Percentiles rank a stretch among this genome's conserved stretches.
Conservation (phyloP, 129 eudicot genomes). For the Deinandra increscens region DNA sequence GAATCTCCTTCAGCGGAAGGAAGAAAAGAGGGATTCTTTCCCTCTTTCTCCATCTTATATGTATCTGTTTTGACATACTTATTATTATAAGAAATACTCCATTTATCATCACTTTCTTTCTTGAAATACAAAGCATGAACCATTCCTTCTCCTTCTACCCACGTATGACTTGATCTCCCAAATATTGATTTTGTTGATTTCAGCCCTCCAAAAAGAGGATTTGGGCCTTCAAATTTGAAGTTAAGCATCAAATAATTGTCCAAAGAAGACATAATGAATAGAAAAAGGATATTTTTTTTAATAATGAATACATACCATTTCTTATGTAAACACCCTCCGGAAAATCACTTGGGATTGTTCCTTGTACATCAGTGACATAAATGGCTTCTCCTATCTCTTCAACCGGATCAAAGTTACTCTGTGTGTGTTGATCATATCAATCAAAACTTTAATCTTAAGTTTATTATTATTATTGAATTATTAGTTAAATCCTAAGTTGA, state of each 20-base stretch:
- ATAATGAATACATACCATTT: slow-evolving; percentile 44
- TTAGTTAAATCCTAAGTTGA: too few relatives aligned
- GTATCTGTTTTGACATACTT: slow-evolving; percentile 35
- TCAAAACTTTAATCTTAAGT: too few relatives aligned
- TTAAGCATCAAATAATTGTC: neutral
- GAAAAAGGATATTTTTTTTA: neutral
- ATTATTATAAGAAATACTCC: slow-evolving; percentile 34
- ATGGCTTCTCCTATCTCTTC: slow-evolving; percentile 45
- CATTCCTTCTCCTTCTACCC: slow-evolving; percentile 46
- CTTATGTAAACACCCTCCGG: slow-evolving; percentile 55
- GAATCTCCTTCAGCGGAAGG: slow-evolving; percentile 31
- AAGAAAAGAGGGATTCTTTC: slow-evolving; percentile 30
- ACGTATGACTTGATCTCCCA: slow-evolving; percentile 29
- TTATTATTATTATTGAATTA: too few relatives aligned
- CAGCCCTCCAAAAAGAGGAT: slow-evolving; percentile 36
- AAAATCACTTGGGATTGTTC: slow-evolving; percentile 43
- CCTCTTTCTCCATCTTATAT: slow-evolving; percentile 26
- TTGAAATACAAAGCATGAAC: slow-evolving; percentile 38
- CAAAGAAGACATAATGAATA: neutral
- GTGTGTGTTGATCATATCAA: neutral
- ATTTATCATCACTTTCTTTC: slow-evolving; percentile 13
- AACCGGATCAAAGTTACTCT: slow-evolving; percentile 65
- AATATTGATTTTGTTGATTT: slow-evolving; percentile 23
- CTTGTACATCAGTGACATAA: slow-evolving; percentile 27
- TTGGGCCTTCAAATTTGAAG: slow-evolving; percentile 23